Percentiles rank a stretch among this genome's conserved stretches.
phyloP scores from a whole-genome alignment of 2,329 filamentous ascomycete genomes.

The Neonectria faginata region DNA sequence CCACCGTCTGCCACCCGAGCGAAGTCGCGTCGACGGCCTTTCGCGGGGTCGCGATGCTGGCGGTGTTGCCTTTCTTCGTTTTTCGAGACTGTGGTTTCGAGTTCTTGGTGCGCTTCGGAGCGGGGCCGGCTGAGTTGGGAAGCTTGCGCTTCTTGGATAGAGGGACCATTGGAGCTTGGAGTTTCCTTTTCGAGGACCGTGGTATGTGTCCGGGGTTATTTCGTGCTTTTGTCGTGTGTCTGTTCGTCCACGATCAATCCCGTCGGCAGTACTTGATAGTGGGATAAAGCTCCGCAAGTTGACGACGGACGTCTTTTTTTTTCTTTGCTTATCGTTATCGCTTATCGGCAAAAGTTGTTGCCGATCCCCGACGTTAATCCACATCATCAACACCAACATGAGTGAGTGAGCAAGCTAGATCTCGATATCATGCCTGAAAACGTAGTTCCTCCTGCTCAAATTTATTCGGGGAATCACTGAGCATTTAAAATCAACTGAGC shows the following conservation, averaged over 20 bases:
- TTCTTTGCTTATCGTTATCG: conserved; percentile 31
- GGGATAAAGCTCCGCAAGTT: conserved; percentile 24
- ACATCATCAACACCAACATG: conserved; percentile 8
- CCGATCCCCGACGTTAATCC: conserved; percentile 38
- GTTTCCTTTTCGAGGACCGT: conserved; percentile 24
- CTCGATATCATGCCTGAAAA: too few relatives aligned
- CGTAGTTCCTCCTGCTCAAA: neutral
- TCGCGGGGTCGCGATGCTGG: conserved; percentile 39
- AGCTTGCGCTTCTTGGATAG: conserved; percentile 56
- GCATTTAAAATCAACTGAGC: neutral
- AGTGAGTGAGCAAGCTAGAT: neutral
- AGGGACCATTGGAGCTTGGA: conserved; percentile 46
- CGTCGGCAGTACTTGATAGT: conserved; percentile 8
- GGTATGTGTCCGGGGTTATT: neutral
- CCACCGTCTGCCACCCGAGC: conserved; percentile 77
- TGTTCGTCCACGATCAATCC: conserved; percentile 4
- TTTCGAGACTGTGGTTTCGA: conserved; percentile 37
- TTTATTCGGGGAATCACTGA: neutral
- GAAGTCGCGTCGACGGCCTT: conserved; percentile 58
- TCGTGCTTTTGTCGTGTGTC: conserved; percentile 1
- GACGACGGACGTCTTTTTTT: conserved; percentile 29
- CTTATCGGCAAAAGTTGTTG: conserved; percentile 39
- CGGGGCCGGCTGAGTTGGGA: conserved; percentile 47
- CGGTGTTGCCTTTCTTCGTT: conserved; percentile 47
- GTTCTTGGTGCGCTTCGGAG: conserved; percentile 53